Percentiles rank a stretch among this genome's conserved stretches.
phyloP scores from a whole-genome alignment of 768 basidiomycete species.

The Rhizopogon sp. region DNA sequence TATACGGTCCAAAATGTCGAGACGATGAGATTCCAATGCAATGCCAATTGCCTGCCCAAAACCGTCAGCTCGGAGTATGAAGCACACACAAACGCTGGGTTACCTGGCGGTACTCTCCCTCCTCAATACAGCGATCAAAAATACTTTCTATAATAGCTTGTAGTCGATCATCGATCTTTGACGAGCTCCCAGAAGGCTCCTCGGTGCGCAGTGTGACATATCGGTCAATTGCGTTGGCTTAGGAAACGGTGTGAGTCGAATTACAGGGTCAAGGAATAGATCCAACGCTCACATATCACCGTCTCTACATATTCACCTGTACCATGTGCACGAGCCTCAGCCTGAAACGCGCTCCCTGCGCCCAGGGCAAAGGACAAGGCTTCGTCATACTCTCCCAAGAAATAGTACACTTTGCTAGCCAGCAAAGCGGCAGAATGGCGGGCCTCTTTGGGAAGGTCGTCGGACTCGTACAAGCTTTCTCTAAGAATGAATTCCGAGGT shows the following conservation, averaged over 20 bases:
- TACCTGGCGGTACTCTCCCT: conserved; percentile 90
- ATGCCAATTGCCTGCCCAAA: conserved; percentile 80
- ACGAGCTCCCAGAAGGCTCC: conserved; percentile 41
- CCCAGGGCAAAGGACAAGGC: conserved; percentile 93
- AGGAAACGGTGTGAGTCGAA: neutral
- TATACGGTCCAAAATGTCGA: conserved; percentile 81
- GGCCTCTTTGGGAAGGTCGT: conserved; percentile 66
- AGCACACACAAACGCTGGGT: neutral
- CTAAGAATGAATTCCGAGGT: conserved; percentile 36
- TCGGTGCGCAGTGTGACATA: conserved; percentile 72
- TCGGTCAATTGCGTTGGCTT: conserved; percentile 94
- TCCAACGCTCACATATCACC: conserved; percentile 70
- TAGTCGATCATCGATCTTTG: conserved; percentile 74
- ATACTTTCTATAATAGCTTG: conserved; percentile 86
- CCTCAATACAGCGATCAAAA: conserved; percentile 77
- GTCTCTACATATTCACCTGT: conserved; percentile 92
- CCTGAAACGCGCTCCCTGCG: conserved; percentile 82
- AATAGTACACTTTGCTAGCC: conserved; percentile 98
- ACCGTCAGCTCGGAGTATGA: neutral
- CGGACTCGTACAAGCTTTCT: conserved; percentile 84
- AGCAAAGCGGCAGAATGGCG: conserved; percentile 85
- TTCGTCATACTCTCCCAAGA: conserved; percentile 92
- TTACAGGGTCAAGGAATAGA: neutral
- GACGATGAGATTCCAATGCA: conserved; percentile 84
- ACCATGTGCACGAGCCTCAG: conserved; percentile 54